These are phyloP conservation scores for Periconia macrospinosa DNA, from an alignment of 2,329 filamentous ascomycete genomes.

Conservation along the genomic window DNA sequence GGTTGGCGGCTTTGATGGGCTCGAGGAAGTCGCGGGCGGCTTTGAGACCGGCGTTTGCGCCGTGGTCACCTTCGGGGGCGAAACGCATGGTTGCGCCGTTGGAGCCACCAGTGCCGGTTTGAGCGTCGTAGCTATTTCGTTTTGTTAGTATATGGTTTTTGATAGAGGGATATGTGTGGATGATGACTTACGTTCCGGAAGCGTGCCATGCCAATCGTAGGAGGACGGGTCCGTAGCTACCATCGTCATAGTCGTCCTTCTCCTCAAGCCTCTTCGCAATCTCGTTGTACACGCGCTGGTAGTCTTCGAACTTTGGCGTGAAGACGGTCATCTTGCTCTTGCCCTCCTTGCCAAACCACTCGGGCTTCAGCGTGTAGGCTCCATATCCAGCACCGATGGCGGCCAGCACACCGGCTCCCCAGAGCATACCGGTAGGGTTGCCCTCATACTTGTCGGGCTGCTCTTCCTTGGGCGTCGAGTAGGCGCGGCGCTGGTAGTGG, in stretches of 20 bases:
- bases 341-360: constrained; percentile 43
- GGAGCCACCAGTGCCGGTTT: constrained; percentile 85
- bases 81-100: constrained; percentile 99
- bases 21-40: constrained; percentile 89
- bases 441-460: constrained; percentile 52
- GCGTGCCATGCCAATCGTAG: constrained; percentile 92
- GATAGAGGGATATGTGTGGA: background rate
- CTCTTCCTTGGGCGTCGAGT: constrained; percentile 62
- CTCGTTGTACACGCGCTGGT: constrained; percentile 92
- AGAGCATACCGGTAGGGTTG: constrained; percentile 48
- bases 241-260: constrained; percentile 94
- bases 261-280: constrained; percentile 80
- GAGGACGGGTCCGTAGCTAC: constrained; percentile 90
- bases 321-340: constrained; percentile 54
- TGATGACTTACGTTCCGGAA: constrained; percentile 67
- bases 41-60: constrained; percentile 89
- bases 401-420: constrained; percentile 34
- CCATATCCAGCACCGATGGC: constrained; percentile 31
- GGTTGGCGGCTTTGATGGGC: constrained; percentile 86
- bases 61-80: constrained; percentile 82
- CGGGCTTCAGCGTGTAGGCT: constrained; percentile 59
- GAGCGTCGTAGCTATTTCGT: constrained; percentile 68
- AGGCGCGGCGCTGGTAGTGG: constrained; percentile 75
- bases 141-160: constrained; percentile 14
- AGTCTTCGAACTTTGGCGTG: constrained; percentile 79